Conservation (phyloP, 495 filamentous ascomycete species). For the Mycothermus thermophilus region DNA sequence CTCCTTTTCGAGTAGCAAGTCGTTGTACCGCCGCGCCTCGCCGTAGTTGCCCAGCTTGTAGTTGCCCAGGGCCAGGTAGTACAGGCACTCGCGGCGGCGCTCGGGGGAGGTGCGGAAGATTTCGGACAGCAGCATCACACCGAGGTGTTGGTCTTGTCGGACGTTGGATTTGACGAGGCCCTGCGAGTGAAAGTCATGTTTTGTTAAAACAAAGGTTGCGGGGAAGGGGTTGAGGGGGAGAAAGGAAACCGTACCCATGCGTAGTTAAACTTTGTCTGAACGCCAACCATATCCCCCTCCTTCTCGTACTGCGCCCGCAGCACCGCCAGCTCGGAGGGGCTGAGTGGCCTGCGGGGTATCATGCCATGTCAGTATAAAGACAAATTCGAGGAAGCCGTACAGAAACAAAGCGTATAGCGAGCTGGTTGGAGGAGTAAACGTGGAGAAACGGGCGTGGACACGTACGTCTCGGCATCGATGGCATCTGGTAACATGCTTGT, state of each 20-base stretch:
- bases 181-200: conserved; percentile 26
- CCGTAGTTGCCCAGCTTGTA: conserved; percentile 97
- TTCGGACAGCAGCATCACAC: conserved; percentile 84
- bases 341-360: conserved; percentile 69
- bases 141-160: conserved; percentile 82
- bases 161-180: conserved; percentile 84
- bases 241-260: conserved; percentile 60
- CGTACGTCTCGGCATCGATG: conserved; percentile 88
- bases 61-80: conserved; percentile 92
- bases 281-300: conserved; percentile 87
- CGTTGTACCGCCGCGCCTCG: conserved; percentile 88
- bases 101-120: conserved; percentile 90
- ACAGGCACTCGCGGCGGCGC: conserved; percentile 89
- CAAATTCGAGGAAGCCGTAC: no score
- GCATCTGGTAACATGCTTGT: conserved; percentile 62
- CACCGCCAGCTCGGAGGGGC: conserved; percentile 78
- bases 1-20: conserved; percentile 76
- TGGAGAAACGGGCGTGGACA: no score
- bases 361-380: no score
- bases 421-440: no score
- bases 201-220: neutral
- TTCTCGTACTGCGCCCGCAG: conserved; percentile 88
- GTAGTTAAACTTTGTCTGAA: conserved; percentile 99
- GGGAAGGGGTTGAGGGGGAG: neutral
- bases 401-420: no score